These are phyloP conservation scores for Acorus calamus DNA, from an alignment of 106 monocot species.

Conservation along the genomic window DNA sequence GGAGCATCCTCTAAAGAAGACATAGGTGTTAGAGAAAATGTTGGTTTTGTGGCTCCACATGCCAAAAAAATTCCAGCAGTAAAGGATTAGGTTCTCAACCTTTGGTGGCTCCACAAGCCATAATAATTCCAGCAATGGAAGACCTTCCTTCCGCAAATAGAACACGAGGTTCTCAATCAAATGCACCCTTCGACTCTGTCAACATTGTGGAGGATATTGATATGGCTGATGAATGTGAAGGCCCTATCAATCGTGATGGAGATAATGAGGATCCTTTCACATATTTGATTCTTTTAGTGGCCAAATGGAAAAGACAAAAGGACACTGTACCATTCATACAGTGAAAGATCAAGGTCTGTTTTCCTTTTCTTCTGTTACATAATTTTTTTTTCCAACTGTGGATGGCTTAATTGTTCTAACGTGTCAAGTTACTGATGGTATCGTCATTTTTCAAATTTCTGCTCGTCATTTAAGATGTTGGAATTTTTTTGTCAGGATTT, in stretches of 20 bases:
- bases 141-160: conserved; percentile 6
- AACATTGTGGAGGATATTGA: conserved; percentile 15
- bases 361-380: background rate
- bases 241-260: conserved; percentile 36
- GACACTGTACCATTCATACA: conserved; percentile 30
- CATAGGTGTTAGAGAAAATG: too few species aligned
- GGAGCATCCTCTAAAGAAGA: conserved; percentile 1
- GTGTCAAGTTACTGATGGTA: too few species aligned
- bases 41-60: too few species aligned
- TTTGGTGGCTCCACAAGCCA: too few species aligned
- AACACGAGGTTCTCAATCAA: conserved; percentile 10
- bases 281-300: conserved; percentile 55
- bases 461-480: too few species aligned
- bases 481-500: too few species aligned
- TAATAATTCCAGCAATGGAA: background rate
- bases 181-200: background rate
- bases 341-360: conserved; percentile 72
- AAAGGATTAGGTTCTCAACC: too few species aligned
- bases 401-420: too few species aligned
- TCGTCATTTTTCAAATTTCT: too few species aligned
- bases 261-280: conserved; percentile 70
- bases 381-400: background rate
- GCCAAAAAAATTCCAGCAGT: too few species aligned
- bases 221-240: conserved; percentile 18
- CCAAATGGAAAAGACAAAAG: conserved; percentile 41